These are phyloP conservation scores for Cercophora sp. DNA, from an alignment of 495 filamentous ascomycete genomes.

Conservation along the genomic window DNA sequence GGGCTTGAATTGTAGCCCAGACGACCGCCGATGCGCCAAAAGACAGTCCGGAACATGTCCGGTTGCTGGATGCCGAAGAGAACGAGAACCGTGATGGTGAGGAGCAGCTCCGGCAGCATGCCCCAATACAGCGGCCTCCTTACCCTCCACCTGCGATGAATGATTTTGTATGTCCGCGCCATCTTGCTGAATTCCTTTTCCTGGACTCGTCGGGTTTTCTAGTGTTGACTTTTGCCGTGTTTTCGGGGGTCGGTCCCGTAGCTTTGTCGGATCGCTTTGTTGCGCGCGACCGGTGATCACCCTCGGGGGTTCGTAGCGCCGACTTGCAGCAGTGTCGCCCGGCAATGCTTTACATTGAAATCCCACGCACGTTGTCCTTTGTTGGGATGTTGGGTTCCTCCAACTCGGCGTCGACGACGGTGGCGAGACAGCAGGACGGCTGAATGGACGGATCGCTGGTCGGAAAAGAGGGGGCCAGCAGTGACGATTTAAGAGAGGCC, in stretches of 20 bases:
- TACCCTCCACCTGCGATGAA: slow-evolving; percentile 59
- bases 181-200: slow-evolving; percentile 21
- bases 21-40: slow-evolving; percentile 78
- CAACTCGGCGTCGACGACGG: not conserved
- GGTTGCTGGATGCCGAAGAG: slow-evolving; percentile 80
- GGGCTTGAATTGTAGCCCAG: slow-evolving; percentile 83
- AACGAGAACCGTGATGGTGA: slow-evolving; percentile 67
- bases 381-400: not conserved
- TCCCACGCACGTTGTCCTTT: not conserved
- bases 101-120: slow-evolving; percentile 64
- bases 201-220: not conserved
- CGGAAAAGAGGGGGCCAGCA: slow-evolving; percentile 10
- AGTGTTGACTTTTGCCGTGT: not conserved
- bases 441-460: slow-evolving; percentile 2
- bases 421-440: not conserved
- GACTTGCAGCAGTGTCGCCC: not conserved
- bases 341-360: slow-evolving; percentile 10
- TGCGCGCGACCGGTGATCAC: not conserved
- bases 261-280: not conserved
- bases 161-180: slow-evolving; percentile 35
- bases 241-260: not conserved
- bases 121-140: slow-evolving; percentile 60
- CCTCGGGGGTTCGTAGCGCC: not conserved
- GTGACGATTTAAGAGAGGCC: slow-evolving; percentile 12
- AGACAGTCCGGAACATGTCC: slow-evolving; percentile 68